Conservation (phyloP, 2,329 filamentous ascomycete species). For the Remersonia thermophila region DNA sequence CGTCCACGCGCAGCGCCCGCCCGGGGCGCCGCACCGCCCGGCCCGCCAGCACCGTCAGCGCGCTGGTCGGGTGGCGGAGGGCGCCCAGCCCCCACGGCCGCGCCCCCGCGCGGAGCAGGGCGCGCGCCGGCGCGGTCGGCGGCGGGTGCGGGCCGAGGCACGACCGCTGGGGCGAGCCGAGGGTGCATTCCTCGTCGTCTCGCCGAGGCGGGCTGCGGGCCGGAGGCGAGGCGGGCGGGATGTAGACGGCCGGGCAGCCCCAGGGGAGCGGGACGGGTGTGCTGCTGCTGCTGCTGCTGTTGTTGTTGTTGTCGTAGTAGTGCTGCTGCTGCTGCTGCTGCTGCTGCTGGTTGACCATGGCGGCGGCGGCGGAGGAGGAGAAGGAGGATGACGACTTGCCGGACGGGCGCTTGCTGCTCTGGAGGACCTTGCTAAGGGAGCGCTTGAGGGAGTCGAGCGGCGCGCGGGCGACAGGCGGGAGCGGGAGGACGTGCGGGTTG, state of each 20-base stretch:
- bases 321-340: too few relatives aligned
- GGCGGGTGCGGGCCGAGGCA: slow-evolving; percentile 10
- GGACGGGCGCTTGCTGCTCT: slow-evolving; percentile 1
- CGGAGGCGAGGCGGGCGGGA: not conserved
- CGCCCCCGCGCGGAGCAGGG: slow-evolving; percentile 14
- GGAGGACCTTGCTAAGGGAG: slow-evolving; percentile 7
- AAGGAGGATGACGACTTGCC: too few relatives aligned
- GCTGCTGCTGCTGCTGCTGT: not conserved
- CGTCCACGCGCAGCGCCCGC: slow-evolving; percentile 25
- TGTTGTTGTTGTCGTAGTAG: too few relatives aligned
- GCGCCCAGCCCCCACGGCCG: slow-evolving; percentile 22
- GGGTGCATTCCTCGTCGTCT: slow-evolving; percentile 17
- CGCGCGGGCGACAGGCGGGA: slow-evolving; percentile 9
- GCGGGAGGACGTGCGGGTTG: too few relatives aligned
- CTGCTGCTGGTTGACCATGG: too few relatives aligned
- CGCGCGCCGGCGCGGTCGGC: slow-evolving; percentile 12
- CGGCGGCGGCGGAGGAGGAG: too few relatives aligned
- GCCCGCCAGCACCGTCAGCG: slow-evolving; percentile 19
- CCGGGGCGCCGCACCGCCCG: slow-evolving; percentile 24
- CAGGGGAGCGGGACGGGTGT: slow-evolving; percentile 10
- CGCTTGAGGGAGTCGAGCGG: slow-evolving; percentile 8
- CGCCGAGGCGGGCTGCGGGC: slow-evolving; percentile 4
- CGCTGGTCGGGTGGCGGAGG: slow-evolving; percentile 18
- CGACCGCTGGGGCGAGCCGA: slow-evolving; percentile 2
- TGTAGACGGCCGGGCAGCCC: slow-evolving; percentile 7